Evolutionary conservation across 768 basidiomycete species (phyloP).

Genomic region (Cystofilobasidium capitatum): DNA sequence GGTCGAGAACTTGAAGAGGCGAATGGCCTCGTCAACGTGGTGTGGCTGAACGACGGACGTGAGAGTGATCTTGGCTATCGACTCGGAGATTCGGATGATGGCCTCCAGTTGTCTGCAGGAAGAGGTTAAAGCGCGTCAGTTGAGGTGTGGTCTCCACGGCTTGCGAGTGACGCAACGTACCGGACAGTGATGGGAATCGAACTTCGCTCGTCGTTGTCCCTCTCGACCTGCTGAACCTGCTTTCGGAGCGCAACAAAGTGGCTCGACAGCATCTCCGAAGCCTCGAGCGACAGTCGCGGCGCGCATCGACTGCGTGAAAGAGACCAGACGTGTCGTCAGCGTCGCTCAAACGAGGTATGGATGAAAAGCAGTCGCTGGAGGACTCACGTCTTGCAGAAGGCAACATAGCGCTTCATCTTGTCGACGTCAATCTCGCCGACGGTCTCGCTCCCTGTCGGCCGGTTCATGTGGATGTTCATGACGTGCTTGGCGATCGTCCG

Average conservation of each 20-base stretch:
- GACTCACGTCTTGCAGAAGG: constrained; percentile 83
- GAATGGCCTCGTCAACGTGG: constrained; percentile 96
- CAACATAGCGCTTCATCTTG: constrained; percentile 96
- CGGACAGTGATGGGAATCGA: constrained; percentile 97
- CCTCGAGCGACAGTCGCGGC: constrained; percentile 81
- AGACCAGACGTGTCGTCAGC: neutral
- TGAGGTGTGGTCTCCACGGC: constrained; percentile 27
- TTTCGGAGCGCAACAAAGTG: constrained; percentile 89
- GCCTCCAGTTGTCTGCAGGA: constrained; percentile 79
- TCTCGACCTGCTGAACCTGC: constrained; percentile 89
- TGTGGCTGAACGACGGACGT: constrained; percentile 75
- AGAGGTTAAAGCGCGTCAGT: neutral
- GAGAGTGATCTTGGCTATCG: constrained; percentile 86
- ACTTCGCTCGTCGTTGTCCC: constrained; percentile 91
- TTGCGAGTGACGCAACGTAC: constrained; percentile 44
- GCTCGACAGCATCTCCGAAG: constrained; percentile 90
- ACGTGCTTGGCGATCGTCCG: constrained; percentile 94
- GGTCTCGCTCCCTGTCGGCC: constrained; percentile 58
- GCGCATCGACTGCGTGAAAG: constrained; percentile 69
- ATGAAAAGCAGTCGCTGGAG: neutral
- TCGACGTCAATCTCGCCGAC: constrained; percentile 88
- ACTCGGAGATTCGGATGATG: constrained; percentile 96
- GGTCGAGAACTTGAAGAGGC: constrained; percentile 95
- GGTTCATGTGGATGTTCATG: constrained; percentile 98
- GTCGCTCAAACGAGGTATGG: neutral